A percentile compares a stretch with the other conserved stretches of the same genome.
Conservation (phyloP, 2,329 filamentous ascomycete species). For the Monosporascus sp. region DNA sequence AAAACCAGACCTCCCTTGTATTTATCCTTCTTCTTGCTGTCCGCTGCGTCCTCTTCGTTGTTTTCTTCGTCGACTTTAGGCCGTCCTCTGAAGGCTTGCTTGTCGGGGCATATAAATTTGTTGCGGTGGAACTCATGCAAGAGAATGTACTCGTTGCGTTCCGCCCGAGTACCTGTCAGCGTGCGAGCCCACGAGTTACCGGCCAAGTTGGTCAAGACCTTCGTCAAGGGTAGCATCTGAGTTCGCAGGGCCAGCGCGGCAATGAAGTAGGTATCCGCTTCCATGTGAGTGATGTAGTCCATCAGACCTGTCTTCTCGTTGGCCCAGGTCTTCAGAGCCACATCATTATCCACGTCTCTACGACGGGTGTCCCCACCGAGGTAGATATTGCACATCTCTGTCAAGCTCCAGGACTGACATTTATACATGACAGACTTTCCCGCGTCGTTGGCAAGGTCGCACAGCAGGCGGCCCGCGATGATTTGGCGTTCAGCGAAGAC, state of each 20-base stretch:
- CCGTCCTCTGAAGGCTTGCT: conserved; percentile 74
- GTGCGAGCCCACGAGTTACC: conserved; percentile 98
- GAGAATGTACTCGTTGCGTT: conserved; percentile 98
- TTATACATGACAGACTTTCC: conserved; percentile 96
- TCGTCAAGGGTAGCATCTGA: conserved; percentile 89
- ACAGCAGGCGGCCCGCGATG: conserved; percentile 82
- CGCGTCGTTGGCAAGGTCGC: conserved; percentile 91
- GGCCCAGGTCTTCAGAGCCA: conserved; percentile 80
- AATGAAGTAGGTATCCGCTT: conserved; percentile 94
- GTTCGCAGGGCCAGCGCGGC: conserved; percentile 83
- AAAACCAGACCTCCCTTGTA: conserved; percentile 98
- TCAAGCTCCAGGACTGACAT: conserved; percentile 96
- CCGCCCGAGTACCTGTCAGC: conserved; percentile 88
- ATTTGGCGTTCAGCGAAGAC: conserved; percentile 92
- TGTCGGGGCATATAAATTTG: conserved; percentile 98
- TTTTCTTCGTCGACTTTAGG: conserved; percentile 67
- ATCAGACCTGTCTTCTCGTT: conserved; percentile 77
- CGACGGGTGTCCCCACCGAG: conserved; percentile 67
- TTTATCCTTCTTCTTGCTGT: conserved; percentile 97
- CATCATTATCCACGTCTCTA: conserved; percentile 83
- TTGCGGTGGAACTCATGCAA: conserved; percentile 94
- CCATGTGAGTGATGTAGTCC: conserved; percentile 90
- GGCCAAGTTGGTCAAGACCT: conserved; percentile 91
- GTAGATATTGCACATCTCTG: conserved; percentile 94
- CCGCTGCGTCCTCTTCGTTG: conserved; percentile 61